These are phyloP conservation scores for Dothiorella sarmentorum DNA, from an alignment of 2,329 filamentous ascomycete species.

Conservation along the genomic window DNA sequence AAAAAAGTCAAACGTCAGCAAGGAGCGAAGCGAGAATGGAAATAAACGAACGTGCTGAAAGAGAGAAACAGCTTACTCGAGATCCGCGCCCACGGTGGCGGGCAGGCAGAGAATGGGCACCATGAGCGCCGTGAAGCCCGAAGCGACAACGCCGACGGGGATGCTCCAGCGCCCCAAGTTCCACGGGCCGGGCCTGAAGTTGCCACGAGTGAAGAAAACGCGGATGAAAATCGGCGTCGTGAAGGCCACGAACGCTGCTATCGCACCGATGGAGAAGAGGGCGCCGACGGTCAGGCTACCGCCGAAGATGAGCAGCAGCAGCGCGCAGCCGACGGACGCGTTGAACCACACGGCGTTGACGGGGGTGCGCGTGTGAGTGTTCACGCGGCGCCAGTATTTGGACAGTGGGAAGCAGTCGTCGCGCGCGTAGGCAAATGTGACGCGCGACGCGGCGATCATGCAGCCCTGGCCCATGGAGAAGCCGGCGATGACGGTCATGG, in stretches of 20 bases:
- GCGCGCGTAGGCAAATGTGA: constrained; percentile 70
- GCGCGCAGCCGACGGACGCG: constrained; percentile 54
- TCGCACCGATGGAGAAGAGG: constrained; percentile 67
- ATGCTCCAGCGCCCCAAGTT: constrained; percentile 60
- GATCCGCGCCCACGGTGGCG: constrained; percentile 51
- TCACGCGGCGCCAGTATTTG: constrained; percentile 57
- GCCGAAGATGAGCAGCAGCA: constrained; percentile 63
- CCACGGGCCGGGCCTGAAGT: constrained; percentile 67
- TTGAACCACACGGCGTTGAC: constrained; percentile 71
- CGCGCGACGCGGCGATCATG: constrained; percentile 64
- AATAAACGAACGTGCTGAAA: no score
- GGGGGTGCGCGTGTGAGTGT: constrained; percentile 59
- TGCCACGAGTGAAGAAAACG: constrained; percentile 57
- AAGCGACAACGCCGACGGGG: constrained; percentile 56
- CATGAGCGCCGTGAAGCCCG: constrained; percentile 62
- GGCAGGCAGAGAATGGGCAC: constrained; percentile 67
- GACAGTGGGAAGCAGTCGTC: constrained; percentile 67
- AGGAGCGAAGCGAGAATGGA: constrained; percentile 7
- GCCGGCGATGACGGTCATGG: constrained; percentile 64
- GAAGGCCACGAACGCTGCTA: constrained; percentile 63
- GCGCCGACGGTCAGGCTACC: constrained; percentile 62
- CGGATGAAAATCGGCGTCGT: constrained; percentile 58
- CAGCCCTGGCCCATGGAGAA: constrained; percentile 72
- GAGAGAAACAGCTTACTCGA: constrained; percentile 41
- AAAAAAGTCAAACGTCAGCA: background rate